Evolutionary conservation across 2,329 filamentous ascomycete genomes (phyloP), one percentile per base, ranked within the genome.

Genomic region (Macrophomina tecta): DNA sequence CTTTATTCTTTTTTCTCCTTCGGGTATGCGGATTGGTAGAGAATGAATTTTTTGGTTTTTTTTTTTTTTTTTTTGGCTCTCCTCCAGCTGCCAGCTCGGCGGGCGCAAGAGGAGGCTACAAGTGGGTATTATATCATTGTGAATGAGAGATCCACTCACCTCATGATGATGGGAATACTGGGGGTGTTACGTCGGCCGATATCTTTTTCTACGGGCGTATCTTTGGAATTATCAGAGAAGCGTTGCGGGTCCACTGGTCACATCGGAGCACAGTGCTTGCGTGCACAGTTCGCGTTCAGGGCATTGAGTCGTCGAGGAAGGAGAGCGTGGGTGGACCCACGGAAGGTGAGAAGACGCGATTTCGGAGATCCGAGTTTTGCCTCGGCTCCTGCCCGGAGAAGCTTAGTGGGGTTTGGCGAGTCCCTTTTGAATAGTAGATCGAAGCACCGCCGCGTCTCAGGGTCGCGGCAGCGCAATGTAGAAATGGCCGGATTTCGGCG

Each of bases 341-440:
- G 58, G 45, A 40, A 62, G 46, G 58, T 62, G 58, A 48, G 58
- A n/a, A 23, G n/a, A 61, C 58, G 58, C 58, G 58, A 62, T 49
- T 49, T 62, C 58, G 58, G 45, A 62, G 42, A 49, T 11, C 58
- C 58, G 58, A 62, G 14, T 18, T 23, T 28, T 49, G 45, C 58
- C 58, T 62, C 58, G 58, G 58, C 58, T 49, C 58, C 18, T 62
- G n/a, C 58, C 45, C 4, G 5, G 49, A 61, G 6, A 7, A 40
- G 42, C 23, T n/a, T 58, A 58, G 38, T 38, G 32, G 16, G 52
- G 23, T 23, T 14, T 45, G 11, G 12, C 1, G 11, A 45, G 12
- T 45, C 42, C 42, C 42, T 45, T n/a, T 45, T n/a, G 42, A 5
- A 16, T 45, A n/a, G 16, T 9, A 12, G 4, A 38, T 8, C 36